phyloP scores from a whole-genome alignment of 495 filamentous ascomycete species.

The Aspergillus funiculosus region DNA sequence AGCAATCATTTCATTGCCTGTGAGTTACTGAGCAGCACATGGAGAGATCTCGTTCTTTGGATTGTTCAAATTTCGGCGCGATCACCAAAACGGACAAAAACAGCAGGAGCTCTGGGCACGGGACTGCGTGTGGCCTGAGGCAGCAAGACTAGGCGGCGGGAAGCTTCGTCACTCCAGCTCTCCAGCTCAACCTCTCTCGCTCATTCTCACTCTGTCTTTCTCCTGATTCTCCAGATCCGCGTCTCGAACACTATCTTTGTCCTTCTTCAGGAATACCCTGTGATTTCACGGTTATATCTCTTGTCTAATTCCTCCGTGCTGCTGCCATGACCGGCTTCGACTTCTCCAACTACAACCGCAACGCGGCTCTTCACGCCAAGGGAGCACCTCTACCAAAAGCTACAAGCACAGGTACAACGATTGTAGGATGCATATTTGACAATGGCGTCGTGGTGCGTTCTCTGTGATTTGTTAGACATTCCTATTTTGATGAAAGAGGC shows the following conservation, averaged over 20 bases:
- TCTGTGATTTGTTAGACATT: not conserved
- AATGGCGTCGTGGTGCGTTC: slow-evolving; percentile 83
- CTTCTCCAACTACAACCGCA: slow-evolving; percentile 99
- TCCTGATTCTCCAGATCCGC: slow-evolving; percentile 17
- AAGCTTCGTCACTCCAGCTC: slow-evolving; percentile 41
- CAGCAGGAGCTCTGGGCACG: slow-evolving; percentile 19
- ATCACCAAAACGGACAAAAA: slow-evolving; percentile 28
- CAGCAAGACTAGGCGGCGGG: slow-evolving; percentile 32
- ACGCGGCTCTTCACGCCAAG: slow-evolving; percentile 86
- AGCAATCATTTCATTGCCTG: slow-evolving; percentile 11
- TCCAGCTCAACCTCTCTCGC: slow-evolving; percentile 19
- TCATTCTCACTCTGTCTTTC: slow-evolving; percentile 23
- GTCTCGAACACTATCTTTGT: too few species aligned
- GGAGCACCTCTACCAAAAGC: slow-evolving; percentile 94
- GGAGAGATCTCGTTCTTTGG: too few species aligned
- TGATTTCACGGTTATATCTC: not conserved
- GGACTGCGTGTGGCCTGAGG: slow-evolving; percentile 33
- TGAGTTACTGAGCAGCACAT: slow-evolving; percentile 1
- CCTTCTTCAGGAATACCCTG: not conserved
- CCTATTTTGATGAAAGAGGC: not conserved
- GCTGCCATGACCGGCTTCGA: slow-evolving; percentile 93
- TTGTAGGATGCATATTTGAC: slow-evolving; percentile 96
- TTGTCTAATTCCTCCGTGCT: slow-evolving; percentile 18
- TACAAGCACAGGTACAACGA: slow-evolving; percentile 98
- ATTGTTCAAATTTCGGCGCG: slow-evolving; percentile 1